phyloP scores from a whole-genome alignment of 805 yeast species.

The Cyberlindnera xylosilytica region DNA sequence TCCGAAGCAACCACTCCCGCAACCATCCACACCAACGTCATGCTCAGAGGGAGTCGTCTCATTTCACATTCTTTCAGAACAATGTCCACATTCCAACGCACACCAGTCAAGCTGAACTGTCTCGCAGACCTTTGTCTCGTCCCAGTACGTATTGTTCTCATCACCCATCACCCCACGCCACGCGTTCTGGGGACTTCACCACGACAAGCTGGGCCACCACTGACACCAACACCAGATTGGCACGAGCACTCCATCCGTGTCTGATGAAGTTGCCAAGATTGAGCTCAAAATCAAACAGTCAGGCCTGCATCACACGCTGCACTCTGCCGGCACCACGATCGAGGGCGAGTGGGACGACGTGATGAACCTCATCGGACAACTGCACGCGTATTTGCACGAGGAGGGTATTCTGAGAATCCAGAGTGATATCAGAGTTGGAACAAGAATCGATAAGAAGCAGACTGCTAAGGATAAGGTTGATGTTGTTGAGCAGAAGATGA shows the following conservation, averaged over 20 bases:
- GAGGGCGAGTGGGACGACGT: conserved; percentile 94
- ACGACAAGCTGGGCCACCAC: conserved; percentile 1
- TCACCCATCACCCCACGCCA: not conserved
- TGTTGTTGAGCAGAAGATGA: conserved; percentile 54
- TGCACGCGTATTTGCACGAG: conserved; percentile 70
- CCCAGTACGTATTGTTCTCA: conserved; percentile 51
- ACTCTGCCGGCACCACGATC: conserved; percentile 90
- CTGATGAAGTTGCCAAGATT: conserved; percentile 72
- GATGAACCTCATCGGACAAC: conserved; percentile 69
- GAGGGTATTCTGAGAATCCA: conserved; percentile 77
- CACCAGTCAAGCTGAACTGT: conserved; percentile 51
- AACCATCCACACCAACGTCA: not conserved
- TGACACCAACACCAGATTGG: conserved; percentile 68
- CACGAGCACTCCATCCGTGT: conserved; percentile 72
- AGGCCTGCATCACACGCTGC: conserved; percentile 65
- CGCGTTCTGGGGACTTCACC: too few species aligned
- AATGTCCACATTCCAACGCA: conserved; percentile 18
- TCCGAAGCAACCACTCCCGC: not conserved
- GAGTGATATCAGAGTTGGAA: conserved; percentile 83
- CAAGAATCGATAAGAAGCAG: conserved; percentile 74
- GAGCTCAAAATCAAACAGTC: conserved; percentile 62
- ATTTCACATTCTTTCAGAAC: conserved; percentile 5
- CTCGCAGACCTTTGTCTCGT: conserved; percentile 84
- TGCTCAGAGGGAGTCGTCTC: conserved; percentile 4
- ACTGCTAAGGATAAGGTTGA: conserved; percentile 70